A percentile compares a stretch with the other conserved stretches of the same genome.
These are phyloP conservation scores for Fusarium euwallaceae DNA, from an alignment of 2,329 filamentous ascomycete species.

Conservation along the genomic window DNA sequence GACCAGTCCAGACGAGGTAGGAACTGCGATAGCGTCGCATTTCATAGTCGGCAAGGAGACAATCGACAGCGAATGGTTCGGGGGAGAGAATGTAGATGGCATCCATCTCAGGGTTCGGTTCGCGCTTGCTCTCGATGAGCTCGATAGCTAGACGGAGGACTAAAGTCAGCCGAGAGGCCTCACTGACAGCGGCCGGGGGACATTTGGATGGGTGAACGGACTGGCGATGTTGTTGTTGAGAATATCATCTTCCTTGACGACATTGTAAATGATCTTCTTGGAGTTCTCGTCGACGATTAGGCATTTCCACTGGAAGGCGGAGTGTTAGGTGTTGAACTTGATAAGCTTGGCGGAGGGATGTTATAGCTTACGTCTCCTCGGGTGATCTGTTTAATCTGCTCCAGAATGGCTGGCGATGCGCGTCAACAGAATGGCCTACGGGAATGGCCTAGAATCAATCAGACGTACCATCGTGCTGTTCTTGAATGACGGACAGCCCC, in stretches of 20 bases:
- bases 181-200: slow-evolving; percentile 14
- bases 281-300: slow-evolving; percentile 88
- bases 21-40: slow-evolving; percentile 82
- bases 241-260: slow-evolving; percentile 94
- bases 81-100: slow-evolving; percentile 93
- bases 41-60: slow-evolving; percentile 92
- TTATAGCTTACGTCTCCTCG: slow-evolving; percentile 77
- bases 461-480: slow-evolving; percentile 71
- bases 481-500: slow-evolving; percentile 86
- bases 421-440: slow-evolving; percentile 33
- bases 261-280: slow-evolving; percentile 89
- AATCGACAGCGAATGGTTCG: slow-evolving; percentile 89
- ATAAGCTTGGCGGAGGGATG: background rate
- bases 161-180: slow-evolving; percentile 26
- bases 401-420: slow-evolving; percentile 50
- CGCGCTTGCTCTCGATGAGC: slow-evolving; percentile 87
- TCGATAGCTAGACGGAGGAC: slow-evolving; percentile 80
- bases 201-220: slow-evolving; percentile 60
- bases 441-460: background rate
- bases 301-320: slow-evolving; percentile 86
- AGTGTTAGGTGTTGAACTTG: slow-evolving; percentile 18
- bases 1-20: slow-evolving; percentile 87
- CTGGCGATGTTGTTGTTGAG: slow-evolving; percentile 97
- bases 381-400: slow-evolving; percentile 79
- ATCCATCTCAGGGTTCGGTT: slow-evolving; percentile 89